A percentile compares a stretch with the other conserved stretches of the same genome.
Evolutionary conservation across 257 asterid genomes (phyloP).

Genomic region (Ilex aquifolium): DNA sequence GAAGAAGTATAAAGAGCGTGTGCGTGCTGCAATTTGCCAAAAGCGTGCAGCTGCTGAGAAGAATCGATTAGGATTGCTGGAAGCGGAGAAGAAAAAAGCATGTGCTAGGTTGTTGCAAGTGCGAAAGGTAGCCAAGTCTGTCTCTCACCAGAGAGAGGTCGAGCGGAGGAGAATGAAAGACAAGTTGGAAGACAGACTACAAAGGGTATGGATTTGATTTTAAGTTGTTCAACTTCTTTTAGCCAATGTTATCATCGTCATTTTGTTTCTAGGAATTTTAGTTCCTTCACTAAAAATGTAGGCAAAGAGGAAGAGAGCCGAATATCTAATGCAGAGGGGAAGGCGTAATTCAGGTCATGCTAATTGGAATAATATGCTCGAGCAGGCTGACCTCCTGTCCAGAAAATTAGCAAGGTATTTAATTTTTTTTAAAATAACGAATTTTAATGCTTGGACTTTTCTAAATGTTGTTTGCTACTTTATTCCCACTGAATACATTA

Average conservation of each 20-base stretch:
- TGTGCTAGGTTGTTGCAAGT: conserved; percentile 23
- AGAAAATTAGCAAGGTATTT: conserved; percentile 17
- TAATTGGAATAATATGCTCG: conserved; percentile 10
- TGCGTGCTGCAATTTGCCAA: conserved; percentile 24
- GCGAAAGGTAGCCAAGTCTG: conserved; percentile 11
- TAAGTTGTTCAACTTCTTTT: background rate
- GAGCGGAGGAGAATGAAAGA: conserved; percentile 16
- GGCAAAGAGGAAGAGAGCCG: conserved; percentile 18
- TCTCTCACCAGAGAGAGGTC: conserved; percentile 12
- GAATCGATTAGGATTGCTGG: conserved; percentile 22
- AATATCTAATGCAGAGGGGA: conserved; percentile 17
- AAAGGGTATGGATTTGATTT: conserved; percentile 5
- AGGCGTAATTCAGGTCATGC: conserved; percentile 2
- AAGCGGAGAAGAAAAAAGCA: conserved; percentile 24
- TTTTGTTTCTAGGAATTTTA: background rate
- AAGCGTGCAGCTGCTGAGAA: conserved; percentile 28
- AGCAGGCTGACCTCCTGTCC: conserved; percentile 10
- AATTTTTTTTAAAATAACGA: too few relatives aligned
- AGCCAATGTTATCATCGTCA: too few relatives aligned
- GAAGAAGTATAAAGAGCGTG: conserved; percentile 22
- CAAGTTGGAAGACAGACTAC: conserved; percentile 14
- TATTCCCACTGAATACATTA: too few relatives aligned
- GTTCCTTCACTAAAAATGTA: background rate
- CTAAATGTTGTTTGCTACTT: too few relatives aligned
- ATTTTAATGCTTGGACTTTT: too few relatives aligned